Evolutionary conservation across 1,139 yeast species (phyloP), one percentile per base, ranked within the genome.

Genomic region (Lodderomyces beijingensis): DNA sequence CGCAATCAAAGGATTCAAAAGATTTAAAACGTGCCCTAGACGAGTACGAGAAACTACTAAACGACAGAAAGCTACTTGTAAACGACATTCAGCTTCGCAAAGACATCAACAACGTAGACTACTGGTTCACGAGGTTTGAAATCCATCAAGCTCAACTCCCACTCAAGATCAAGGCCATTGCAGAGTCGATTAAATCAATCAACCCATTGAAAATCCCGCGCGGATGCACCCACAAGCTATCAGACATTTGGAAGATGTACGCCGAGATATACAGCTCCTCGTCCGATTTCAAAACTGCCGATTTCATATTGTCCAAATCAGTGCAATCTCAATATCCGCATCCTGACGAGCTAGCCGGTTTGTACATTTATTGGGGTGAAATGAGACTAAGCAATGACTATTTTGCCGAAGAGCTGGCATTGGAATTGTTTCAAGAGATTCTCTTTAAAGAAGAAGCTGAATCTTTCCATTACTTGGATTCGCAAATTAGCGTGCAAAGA

Each of bases 361-460:
- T 87, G 3, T 86, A 88, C 69, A 62, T 75, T 19, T 70, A 67
- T 26, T 88, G 96, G 96, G 66, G 83, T 15, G 86, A 82, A 41
- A 57, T 78, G 55, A 78, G 76, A 34, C 46, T 82, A 20, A 56
- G 67, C n/a, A 58, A 61, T 23, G 74, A 70, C 10, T 71, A 76
- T 33, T 52, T 71, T 3, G 32, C 45, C 12, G 51, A 72, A 16
- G 69, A 70, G 3, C 64, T 59, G 27, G 85, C 93, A 0, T 48
- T 79, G 5, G 55, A 60, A 11, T 62, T 85, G 3, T 50, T 84
- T 30, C 70, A 71, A 38, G 56, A 55, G 6, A 79, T 84, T 0
- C 58, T 83, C 4, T 46, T 46, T 13, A 44, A 47, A 19, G 40
- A 50, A 12, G 53, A 49, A 22, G 46, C 51, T 26, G 40, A 50